These are phyloP conservation scores for Coprinopsis sp. DNA, from an alignment of 768 basidiomycete species.

Conservation along the genomic window DNA sequence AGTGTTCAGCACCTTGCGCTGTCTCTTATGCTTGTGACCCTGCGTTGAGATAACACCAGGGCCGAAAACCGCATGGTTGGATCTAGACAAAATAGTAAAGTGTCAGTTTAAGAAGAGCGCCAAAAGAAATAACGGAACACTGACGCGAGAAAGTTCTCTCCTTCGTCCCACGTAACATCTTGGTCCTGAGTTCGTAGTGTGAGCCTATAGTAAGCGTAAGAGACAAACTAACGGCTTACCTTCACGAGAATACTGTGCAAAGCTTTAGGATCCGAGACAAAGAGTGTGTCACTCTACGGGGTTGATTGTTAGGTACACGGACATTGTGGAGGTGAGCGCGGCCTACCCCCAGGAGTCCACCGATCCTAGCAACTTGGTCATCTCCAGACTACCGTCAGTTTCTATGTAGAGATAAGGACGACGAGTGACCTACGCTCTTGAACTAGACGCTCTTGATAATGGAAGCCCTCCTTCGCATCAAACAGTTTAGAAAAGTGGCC, in stretches of 20 bases:
- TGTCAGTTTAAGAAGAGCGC: background rate
- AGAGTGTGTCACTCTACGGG: too few relatives aligned
- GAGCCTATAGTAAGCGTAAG: background rate
- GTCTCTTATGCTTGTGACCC: background rate
- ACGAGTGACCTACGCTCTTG: background rate
- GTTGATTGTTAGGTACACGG: too few relatives aligned
- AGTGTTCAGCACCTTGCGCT: background rate
- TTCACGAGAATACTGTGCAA: slow-evolving; percentile 1
- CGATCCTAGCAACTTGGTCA: background rate
- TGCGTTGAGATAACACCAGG: background rate
- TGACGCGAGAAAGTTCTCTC: background rate
- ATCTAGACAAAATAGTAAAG: background rate
- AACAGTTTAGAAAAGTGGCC: background rate
- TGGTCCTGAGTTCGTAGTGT: background rate
- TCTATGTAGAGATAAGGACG: background rate
- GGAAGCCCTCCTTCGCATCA: background rate
- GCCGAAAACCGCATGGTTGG: background rate
- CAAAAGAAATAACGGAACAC: background rate
- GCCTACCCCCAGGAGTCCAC: background rate
- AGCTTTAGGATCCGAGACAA: slow-evolving; percentile 4
- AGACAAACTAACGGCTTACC: background rate
- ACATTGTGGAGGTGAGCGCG: too few relatives aligned
- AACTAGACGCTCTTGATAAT: background rate
- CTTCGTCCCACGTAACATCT: slow-evolving; percentile 1
- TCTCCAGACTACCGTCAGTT: background rate